phyloP scores from a whole-genome alignment of 2,329 filamentous ascomycete species.

The Penicillium sp. region DNA sequence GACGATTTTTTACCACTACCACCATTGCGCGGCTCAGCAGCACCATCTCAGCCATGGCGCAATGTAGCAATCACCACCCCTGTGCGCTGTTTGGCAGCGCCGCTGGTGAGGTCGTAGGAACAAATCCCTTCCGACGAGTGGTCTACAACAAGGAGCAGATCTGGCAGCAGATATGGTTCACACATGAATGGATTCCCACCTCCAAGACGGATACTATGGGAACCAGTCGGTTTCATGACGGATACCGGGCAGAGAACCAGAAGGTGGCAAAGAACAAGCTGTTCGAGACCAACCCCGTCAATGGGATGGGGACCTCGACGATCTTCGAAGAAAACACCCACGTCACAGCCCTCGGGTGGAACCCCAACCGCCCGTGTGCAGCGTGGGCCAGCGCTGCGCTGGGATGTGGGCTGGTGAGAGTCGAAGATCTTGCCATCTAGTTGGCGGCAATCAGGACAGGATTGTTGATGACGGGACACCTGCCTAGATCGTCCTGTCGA shows the following conservation, averaged over 20 bases:
- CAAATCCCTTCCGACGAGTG: slow-evolving; percentile 52
- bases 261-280: slow-evolving; percentile 30
- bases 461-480: slow-evolving; percentile 3
- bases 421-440: slow-evolving; percentile 60
- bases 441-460: slow-evolving; percentile 3
- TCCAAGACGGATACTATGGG: slow-evolving; percentile 28
- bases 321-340: slow-evolving; percentile 63
- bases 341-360: slow-evolving; percentile 64
- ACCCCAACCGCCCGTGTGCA: slow-evolving; percentile 63
- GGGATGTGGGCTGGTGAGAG: slow-evolving; percentile 63
- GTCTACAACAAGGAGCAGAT: slow-evolving; percentile 49
- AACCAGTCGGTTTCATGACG: slow-evolving; percentile 44
- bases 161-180: slow-evolving; percentile 57
- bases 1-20: slow-evolving; percentile 52
- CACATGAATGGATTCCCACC: slow-evolving; percentile 52
- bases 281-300: slow-evolving; percentile 30
- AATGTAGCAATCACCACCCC: slow-evolving; percentile 48
- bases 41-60: slow-evolving; percentile 32
- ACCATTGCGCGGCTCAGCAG: slow-evolving; percentile 48
- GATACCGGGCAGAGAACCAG: slow-evolving; percentile 40
- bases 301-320: slow-evolving; percentile 35
- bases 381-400: slow-evolving; percentile 66
- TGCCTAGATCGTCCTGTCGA: neutral
- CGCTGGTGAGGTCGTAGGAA: slow-evolving; percentile 50
- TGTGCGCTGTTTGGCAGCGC: slow-evolving; percentile 52